Evolutionary conservation across 164 flowering plant genomes (phyloP), one percentile per base, ranked within the genome.

Genomic region (Stephania yunnanensis): DNA sequence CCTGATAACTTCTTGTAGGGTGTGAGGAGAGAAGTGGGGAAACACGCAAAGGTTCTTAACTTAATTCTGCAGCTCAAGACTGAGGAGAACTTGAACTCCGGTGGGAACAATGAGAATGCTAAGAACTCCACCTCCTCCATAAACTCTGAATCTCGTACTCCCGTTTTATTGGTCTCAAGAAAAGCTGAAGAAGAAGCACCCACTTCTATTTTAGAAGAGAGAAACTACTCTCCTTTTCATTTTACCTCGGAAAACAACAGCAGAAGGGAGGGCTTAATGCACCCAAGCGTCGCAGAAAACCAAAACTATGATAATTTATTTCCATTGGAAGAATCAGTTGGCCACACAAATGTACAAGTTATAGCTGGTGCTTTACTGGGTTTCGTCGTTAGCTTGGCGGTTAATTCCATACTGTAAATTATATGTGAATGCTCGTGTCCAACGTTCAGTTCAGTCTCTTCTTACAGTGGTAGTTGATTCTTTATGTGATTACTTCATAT

Each of bases 11-110:
- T 12, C 31, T 76, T 81, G 82, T 83, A 94, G 97, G 97, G 95
- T 7, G 97, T 95, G 71, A 85, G 98, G 80, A 86, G 90, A 83
- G 97, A 95, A 86, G 97, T 88, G 2, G 98, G 98, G 19, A 82
- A 71, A 69, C 98, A 92, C 78, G 93, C 98, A 46, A 89, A 81
- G 82, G 75, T 75, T 53, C 73, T 95, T 7, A 95, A 95, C 83
- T 85, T 44, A 20, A 73, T 68, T 8, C 71, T 74, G 13, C 69
- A 83, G 29, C 71, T 75, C 45, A 70, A 75, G 71, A 67, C 46
- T 64, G 55, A 58, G 45, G 20, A 74, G n/a, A 75, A 74, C 22
- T 31, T 83, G 58, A 30, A 45, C 55, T 71, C 77, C 22, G 31
- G n/a, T 25, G 58, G 70, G 73, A 80, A 76, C 13, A 30, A 53